Conservation (phyloP, 257 asterid genomes). For the Lantana camara region DNA sequence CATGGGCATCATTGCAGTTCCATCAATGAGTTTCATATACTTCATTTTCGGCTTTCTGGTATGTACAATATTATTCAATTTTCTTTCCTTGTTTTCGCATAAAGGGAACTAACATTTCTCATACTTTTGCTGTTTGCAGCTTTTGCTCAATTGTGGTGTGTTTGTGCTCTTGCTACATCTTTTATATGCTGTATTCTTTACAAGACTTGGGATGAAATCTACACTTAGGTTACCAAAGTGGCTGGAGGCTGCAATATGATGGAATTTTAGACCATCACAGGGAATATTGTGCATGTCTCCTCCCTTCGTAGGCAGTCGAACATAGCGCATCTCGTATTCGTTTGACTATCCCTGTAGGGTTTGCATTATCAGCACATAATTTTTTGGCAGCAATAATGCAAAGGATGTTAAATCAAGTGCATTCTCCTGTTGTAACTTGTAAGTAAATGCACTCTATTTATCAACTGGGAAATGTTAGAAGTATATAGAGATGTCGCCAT, state of each 20-base stretch:
- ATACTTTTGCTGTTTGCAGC: constrained; percentile 48
- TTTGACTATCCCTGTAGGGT: not conserved
- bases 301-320: not conserved
- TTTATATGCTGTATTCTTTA: constrained; percentile 78
- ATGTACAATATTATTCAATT: constrained; percentile 20
- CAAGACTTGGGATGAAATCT: constrained; percentile 77
- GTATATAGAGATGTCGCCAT: not conserved
- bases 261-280: not conserved
- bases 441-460: not conserved
- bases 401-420: not conserved
- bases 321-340: constrained; percentile 2
- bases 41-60: constrained; percentile 83
- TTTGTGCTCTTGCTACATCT: constrained; percentile 83
- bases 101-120: constrained; percentile 8
- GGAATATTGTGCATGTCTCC: constrained; percentile 17
- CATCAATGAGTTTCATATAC: constrained; percentile 77
- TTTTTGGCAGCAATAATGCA: not conserved
- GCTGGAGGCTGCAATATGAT: constrained; percentile 65
- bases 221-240: constrained; percentile 79
- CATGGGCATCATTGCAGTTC: constrained; percentile 65
- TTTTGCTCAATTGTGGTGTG: constrained; percentile 71
- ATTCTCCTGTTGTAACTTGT: not conserved
- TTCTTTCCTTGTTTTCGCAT: not conserved
- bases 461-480: not conserved
- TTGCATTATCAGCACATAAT: not conserved